A percentile compares a stretch with the other conserved stretches of the same genome.
Evolutionary conservation across 148 eudicot species (phyloP).

Genomic region (Amaranthus palmeri): DNA sequence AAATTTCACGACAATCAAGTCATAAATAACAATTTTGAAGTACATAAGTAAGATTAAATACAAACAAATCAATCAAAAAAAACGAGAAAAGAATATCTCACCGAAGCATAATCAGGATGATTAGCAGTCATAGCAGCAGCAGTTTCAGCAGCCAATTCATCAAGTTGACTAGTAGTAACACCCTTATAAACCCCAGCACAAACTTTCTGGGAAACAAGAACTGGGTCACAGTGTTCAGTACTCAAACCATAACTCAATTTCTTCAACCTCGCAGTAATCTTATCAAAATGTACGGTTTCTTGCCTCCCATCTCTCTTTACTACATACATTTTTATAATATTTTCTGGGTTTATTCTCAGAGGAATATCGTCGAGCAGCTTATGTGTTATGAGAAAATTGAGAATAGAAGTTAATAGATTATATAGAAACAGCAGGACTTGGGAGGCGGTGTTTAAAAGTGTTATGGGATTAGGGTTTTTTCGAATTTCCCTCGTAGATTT

Average conservation of each 20-base stretch:
- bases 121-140: constrained; percentile 82
- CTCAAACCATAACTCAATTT: constrained; percentile 83
- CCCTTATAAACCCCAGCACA: constrained; percentile 88
- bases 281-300: constrained; percentile 76
- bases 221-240: constrained; percentile 76
- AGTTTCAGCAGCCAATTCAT: constrained; percentile 89
- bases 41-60: not conserved
- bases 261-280: constrained; percentile 82
- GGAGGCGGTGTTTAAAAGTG: constrained; percentile 11
- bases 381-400: constrained; percentile 10
- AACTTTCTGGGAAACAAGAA: constrained; percentile 76
- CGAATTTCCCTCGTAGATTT: constrained; percentile 14
- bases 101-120: constrained; percentile 88
- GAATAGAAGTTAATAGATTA: not conserved
- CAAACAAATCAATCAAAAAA: not conserved
- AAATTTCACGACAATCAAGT: too few species aligned
- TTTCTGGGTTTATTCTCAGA: not conserved
- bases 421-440: not conserved
- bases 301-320: constrained; percentile 88
- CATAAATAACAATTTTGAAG: not conserved
- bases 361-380: constrained; percentile 32
- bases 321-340: constrained; percentile 51
- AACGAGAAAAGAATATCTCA: constrained; percentile 19
- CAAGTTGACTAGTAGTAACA: constrained; percentile 81
- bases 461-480: not conserved